Percentiles rank a stretch among this genome's conserved stretches.
phyloP scores from a whole-genome alignment of 2,329 filamentous ascomycete genomes.

The Pseudocercospora crystallina region DNA sequence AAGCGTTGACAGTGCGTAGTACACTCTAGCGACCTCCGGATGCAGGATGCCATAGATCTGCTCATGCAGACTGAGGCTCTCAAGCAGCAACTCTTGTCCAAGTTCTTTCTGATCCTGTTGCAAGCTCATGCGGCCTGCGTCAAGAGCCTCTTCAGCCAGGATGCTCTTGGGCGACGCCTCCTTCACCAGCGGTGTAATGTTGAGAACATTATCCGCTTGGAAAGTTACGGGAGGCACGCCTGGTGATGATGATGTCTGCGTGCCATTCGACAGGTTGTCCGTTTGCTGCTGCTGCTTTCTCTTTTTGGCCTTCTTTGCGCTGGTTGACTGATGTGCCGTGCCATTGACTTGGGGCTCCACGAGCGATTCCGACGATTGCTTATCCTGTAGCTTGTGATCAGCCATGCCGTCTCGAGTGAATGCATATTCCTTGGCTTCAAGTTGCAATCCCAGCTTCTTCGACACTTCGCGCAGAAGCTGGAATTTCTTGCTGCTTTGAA shows the following conservation, averaged over 20 bases:
- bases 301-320: slow-evolving; percentile 54
- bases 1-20: slow-evolving; percentile 91
- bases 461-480: slow-evolving; percentile 88
- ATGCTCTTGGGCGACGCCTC: slow-evolving; percentile 88
- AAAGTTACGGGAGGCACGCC: slow-evolving; percentile 63
- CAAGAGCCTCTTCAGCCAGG: slow-evolving; percentile 90
- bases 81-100: slow-evolving; percentile 91
- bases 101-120: slow-evolving; percentile 93
- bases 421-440: slow-evolving; percentile 74
- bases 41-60: slow-evolving; percentile 98
- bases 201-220: slow-evolving; percentile 79
- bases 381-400: slow-evolving; percentile 24
- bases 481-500: slow-evolving; percentile 65
- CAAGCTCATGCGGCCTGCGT: slow-evolving; percentile 94
- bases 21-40: slow-evolving; percentile 91
- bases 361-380: slow-evolving; percentile 32
- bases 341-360: slow-evolving; percentile 37
- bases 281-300: slow-evolving; percentile 49
- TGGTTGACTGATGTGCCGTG: slow-evolving; percentile 12
- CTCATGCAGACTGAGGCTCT: slow-evolving; percentile 93
- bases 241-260: slow-evolving; percentile 46
- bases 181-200: slow-evolving; percentile 92
- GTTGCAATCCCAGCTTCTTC: slow-evolving; percentile 84
- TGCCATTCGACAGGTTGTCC: slow-evolving; percentile 15
- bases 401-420: slow-evolving; percentile 54